phyloP scores from a whole-genome alignment of 2,329 filamentous ascomycete genomes.

The Fusarium sp. region DNA sequence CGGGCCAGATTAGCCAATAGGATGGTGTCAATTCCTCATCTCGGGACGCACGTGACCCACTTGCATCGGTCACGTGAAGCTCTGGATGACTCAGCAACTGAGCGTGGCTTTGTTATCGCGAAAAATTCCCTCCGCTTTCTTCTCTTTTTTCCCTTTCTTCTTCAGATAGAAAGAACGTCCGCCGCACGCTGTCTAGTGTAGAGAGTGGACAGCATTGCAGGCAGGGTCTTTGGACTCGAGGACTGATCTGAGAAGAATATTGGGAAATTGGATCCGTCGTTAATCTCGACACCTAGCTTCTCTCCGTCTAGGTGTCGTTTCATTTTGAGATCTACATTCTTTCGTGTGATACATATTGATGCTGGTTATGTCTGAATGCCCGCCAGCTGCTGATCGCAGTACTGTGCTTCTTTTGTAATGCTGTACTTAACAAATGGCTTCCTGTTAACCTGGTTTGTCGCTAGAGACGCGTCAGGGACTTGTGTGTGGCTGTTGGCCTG shows the following conservation, averaged over 20 bases:
- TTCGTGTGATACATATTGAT: constrained; percentile 6
- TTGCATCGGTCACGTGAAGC: constrained; percentile 4
- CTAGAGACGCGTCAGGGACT: too few relatives aligned
- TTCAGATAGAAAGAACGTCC: constrained; percentile 68
- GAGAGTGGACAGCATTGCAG: constrained; percentile 50
- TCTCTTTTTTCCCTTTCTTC: constrained; percentile 54
- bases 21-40: constrained; percentile 56
- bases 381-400: too few relatives aligned
- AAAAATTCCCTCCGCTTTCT: neutral
- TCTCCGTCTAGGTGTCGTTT: constrained; percentile 68
- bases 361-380: neutral
- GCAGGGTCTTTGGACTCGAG: constrained; percentile 56
- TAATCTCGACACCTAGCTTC: constrained; percentile 68
- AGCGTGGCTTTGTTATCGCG: constrained; percentile 3
- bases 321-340: constrained; percentile 72
- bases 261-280: constrained; percentile 65
- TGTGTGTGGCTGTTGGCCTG: too few relatives aligned
- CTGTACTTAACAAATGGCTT: too few relatives aligned
- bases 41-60: constrained; percentile 49
- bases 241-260: constrained; percentile 62
- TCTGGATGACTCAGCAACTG: constrained; percentile 20
- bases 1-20: constrained; percentile 62
- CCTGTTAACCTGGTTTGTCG: too few relatives aligned
- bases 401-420: too few relatives aligned
- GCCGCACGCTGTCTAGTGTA: constrained; percentile 53